Evolutionary conservation across 495 filamentous ascomycete genomes (phyloP).

Genomic region (Cudoniella acicularis): DNA sequence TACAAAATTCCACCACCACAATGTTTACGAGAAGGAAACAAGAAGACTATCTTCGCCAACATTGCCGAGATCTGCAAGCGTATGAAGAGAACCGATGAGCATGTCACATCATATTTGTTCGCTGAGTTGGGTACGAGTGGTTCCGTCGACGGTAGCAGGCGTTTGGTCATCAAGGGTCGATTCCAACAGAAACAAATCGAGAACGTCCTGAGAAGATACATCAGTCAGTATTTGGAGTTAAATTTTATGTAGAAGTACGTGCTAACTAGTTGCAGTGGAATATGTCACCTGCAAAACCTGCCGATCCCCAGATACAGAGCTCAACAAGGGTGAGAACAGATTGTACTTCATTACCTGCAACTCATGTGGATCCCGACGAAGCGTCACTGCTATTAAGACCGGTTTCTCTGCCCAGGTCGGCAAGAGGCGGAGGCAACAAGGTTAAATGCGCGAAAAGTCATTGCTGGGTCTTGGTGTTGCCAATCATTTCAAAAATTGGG

Average conservation of each 20-base stretch:
- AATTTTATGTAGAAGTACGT: background rate
- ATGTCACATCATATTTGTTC: slow-evolving; percentile 95
- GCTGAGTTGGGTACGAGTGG: slow-evolving; percentile 96
- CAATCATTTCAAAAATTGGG: background rate
- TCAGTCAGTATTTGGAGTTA: slow-evolving; percentile 56
- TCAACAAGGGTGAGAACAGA: slow-evolving; percentile 98
- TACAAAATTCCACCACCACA: slow-evolving; percentile 99
- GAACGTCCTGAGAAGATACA: slow-evolving; percentile 90
- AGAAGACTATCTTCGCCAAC: slow-evolving; percentile 99
- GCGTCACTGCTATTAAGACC: slow-evolving; percentile 96
- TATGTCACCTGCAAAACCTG: slow-evolving; percentile 99
- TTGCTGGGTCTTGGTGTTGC: background rate
- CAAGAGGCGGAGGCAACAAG: slow-evolving; percentile 76
- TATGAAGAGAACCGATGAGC: slow-evolving; percentile 97
- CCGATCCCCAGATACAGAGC: slow-evolving; percentile 87
- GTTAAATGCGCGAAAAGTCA: slow-evolving; percentile 29
- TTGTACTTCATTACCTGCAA: slow-evolving; percentile 82
- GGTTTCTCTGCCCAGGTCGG: slow-evolving; percentile 98
- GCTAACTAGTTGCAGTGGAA: slow-evolving; percentile 58
- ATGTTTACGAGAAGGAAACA: slow-evolving; percentile 98
- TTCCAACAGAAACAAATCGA: slow-evolving; percentile 99
- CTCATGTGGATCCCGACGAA: slow-evolving; percentile 85
- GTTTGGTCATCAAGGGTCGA: slow-evolving; percentile 96
- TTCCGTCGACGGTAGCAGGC: slow-evolving; percentile 85
- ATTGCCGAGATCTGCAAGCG: slow-evolving; percentile 78